Base-by-base conservation (phyloP, 2,329 filamentous ascomycete genomes). In the Colletotrichum filicis region DNA sequence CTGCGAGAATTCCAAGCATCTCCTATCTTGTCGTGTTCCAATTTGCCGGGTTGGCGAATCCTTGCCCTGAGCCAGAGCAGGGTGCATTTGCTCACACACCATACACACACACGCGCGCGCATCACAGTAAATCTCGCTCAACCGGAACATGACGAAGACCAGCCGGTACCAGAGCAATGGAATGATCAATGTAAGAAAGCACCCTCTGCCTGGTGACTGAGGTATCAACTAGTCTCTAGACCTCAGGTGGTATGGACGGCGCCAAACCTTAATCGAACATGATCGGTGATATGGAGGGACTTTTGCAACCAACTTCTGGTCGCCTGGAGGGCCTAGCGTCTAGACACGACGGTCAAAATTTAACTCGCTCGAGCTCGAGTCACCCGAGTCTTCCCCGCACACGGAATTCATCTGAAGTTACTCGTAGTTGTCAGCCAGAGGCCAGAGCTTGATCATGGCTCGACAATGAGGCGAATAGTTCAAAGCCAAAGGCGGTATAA, bases 231-330 rank as follows among this genome's bases (percentile, higher is more conserved):
- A 60, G 28, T 14, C 30, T 56, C 52, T 22, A 37, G 53, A 73
- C 66, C 61, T 70, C 56, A 46, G 66, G 60, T 49, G 66, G 60
- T 66, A 65, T 37, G 12, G 65, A 69, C 70, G 46, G 46, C 66
- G 66, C 60, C 70, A 70, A 73, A 73, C 70, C 62, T 73, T 70
- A 73, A 70, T 70, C 70, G 32, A 73, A 70, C 70, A 65, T 70
- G 56, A 56, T 35, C 66, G 28, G 60, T 57, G 56, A 19, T n/a
- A 35, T 26, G 14, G 49, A 55, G 70, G 66, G 22, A 61, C 55
- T 70, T 70, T 73, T 70, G 70, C 46, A 55, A 55, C 52, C 37
- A 37, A 42, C 56, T 58, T 30, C 22, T n/a, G 49, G 24, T 52
- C 52, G 58, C 24, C 24, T 53, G 52, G 53, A 46, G 42, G 58